Evolutionary conservation across 768 basidiomycete genomes (phyloP), one percentile per base, ranked within the genome.

Genomic region (Mycena vulgaris): DNA sequence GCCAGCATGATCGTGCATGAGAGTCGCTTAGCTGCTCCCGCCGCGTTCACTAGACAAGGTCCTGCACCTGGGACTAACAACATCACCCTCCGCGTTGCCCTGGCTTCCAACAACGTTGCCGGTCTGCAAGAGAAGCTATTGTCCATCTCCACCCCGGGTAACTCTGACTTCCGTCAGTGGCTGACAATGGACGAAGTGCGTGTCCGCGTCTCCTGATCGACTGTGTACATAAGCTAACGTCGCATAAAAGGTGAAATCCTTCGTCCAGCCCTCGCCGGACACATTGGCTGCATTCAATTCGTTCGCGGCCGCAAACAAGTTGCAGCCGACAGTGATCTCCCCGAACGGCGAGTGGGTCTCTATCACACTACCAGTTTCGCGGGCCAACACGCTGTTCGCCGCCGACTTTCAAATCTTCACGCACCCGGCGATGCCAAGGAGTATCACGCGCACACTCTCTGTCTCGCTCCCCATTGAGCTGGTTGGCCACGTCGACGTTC

Each of bases 261-360:
- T 59, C 58, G 58, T 60, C 19, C 47, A 58, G 35, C 66, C 66
- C 19, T 67, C 66, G 14, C 14, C 56, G 3, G 66, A 60, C 19
- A 60, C 66, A 9, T 25, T 53, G 7, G 11, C 56, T 17, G 39
- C 33, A n/a, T 67, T 67, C 58, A 33, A 60, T 21, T 19, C 66
- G 27, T 67, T 52, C 27, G 49, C 40, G 14, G 33, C 66, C 57
- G 66, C 66, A 6, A 67, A 67, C 57, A 49, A 48, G 3, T 45
- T 67, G 10, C n/a, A 17, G 11, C 48, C 66, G 35, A 58, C 56
- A 13, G 56, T 51, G 3, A 51, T 51, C 31, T 66, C 65, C 13
- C 53, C 53, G 17, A 55, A 55, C n/a, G 53, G 65, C 13, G 65
- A 66, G 23, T 66, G 65, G 65, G 66, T 67, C 2, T 37, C 66